Percentiles rank a stretch among this genome's conserved stretches.
Conservation (phyloP, 192 early-diverging fungal genomes). For the Phlyctochytrium arcticum region DNA sequence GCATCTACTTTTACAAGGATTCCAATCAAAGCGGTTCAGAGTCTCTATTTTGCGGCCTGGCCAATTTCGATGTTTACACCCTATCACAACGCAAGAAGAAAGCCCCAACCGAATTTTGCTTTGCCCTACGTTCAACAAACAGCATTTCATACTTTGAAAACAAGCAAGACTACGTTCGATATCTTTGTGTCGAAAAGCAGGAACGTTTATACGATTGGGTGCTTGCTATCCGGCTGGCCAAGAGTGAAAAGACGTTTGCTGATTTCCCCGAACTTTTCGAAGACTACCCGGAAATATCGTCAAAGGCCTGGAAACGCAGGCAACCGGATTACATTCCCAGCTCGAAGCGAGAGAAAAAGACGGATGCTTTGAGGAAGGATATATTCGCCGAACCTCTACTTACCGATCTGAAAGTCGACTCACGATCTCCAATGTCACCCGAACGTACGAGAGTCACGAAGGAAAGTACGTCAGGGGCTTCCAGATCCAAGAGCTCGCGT, state of each 20-base stretch:
- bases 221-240: conserved; percentile 60
- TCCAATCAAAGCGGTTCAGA: conserved; percentile 34
- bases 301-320: conserved; percentile 17
- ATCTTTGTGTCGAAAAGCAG: conserved; percentile 61
- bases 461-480: no score
- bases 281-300: conserved; percentile 31
- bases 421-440: no score
- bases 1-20: conserved; percentile 66
- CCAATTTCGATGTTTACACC: conserved; percentile 82
- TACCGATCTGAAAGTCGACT: no score
- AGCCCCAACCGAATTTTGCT: conserved; percentile 74
- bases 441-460: no score
- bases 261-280: conserved; percentile 43
- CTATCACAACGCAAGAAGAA: conserved; percentile 57
- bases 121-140: conserved; percentile 80
- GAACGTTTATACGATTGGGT: conserved; percentile 73
- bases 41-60: conserved; percentile 48
- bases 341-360: no score
- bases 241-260: conserved; percentile 43
- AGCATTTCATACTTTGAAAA: conserved; percentile 76
- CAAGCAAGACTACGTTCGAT: conserved; percentile 76
- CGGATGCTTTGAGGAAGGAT: no score
- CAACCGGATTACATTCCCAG: no score
- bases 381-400: no score
- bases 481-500: no score